phyloP scores from a whole-genome alignment of 768 basidiomycete genomes.

The Polyporus arcularius region DNA sequence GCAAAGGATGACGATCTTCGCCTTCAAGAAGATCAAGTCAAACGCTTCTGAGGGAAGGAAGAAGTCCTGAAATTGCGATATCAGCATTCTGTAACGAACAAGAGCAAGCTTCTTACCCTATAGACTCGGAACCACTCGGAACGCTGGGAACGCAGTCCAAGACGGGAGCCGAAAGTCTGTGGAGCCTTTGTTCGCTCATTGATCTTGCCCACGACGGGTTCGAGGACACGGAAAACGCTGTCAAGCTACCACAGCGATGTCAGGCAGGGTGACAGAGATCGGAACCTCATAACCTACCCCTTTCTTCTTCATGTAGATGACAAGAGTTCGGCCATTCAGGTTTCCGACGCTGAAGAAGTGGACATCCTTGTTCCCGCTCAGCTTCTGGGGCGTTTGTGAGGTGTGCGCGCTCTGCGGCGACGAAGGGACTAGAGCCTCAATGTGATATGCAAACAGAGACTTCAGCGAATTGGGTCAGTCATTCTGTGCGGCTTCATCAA shows the following conservation, averaged over 20 bases:
- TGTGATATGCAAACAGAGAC: slow-evolving; percentile 91
- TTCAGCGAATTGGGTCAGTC: slow-evolving; percentile 26
- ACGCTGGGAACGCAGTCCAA: slow-evolving; percentile 75
- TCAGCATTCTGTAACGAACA: background rate
- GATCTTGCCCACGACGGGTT: slow-evolving; percentile 91
- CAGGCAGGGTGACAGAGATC: background rate
- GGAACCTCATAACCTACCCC: slow-evolving; percentile 47
- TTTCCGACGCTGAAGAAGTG: slow-evolving; percentile 95
- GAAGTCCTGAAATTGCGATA: slow-evolving; percentile 57
- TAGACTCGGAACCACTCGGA: slow-evolving; percentile 96
- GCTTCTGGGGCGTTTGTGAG: slow-evolving; percentile 83
- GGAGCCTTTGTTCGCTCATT: slow-evolving; percentile 75
- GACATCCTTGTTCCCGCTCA: slow-evolving; percentile 89
- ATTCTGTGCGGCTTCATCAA: background rate
- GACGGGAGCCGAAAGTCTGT: slow-evolving; percentile 67
- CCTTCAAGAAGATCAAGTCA: slow-evolving; percentile 90
- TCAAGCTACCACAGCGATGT: slow-evolving; percentile 52
- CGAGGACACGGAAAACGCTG: slow-evolving; percentile 95
- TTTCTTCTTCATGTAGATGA: slow-evolving; percentile 96
- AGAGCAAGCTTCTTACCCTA: slow-evolving; percentile 44
- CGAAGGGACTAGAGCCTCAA: slow-evolving; percentile 94
- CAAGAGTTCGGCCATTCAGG: slow-evolving; percentile 82
- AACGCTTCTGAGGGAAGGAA: slow-evolving; percentile 91
- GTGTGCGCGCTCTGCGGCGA: slow-evolving; percentile 66
- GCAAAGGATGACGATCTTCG: slow-evolving; percentile 90